Base-by-base conservation (phyloP, 2,329 filamentous ascomycete genomes). In the Chaetomium globosum region DNA sequence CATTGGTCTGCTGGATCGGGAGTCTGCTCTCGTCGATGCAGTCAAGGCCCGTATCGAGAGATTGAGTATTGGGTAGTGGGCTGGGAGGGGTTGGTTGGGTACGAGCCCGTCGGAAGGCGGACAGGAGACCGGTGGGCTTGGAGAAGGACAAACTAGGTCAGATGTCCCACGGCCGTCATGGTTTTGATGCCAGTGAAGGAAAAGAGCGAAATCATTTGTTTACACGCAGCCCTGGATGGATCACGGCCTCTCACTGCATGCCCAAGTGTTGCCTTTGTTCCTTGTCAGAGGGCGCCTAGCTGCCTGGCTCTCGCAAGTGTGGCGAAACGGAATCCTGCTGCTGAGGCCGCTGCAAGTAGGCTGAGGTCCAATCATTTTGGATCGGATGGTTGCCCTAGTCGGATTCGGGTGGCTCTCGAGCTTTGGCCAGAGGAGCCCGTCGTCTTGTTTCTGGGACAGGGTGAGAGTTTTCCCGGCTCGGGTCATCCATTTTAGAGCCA, bases 1-100 rank as follows among this genome's bases (percentile, higher is more conserved):
- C 26, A 86, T 86, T 76, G 77, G 78, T 31, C 75, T 90, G 66
- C 77, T 92, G 69, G 86, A 89, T 64, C 80, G 89, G 31, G 88
- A 92, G 77, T 85, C 85, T 55, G 87, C 87, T 5, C 75, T 91
- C 71, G 85, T 91, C 7, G 88, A 91, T 70, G 88, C 86, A 26
- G 83, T 90, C 26, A 87, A 83, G 69, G 81, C 81, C 64, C 81
- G 88, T 64, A 76, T 92, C 68, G 85, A 88, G 74, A 83, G 81
- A 67, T 77, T 91, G 61, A 79, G 76, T 51, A 68, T 80, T 66
- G 72, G 71, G 28, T 73, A 68, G 66, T 64, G 48, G 31, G 30
- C 5, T 16, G 21, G 43, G 23, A 57, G 28, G 28, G 26, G 26
- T 26, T 26, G 26, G 26, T 16, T n/a, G 39, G 39, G 39, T 43